These are phyloP conservation scores for Jamesozyma spencerorum DNA, from an alignment of 805 yeast species.

Conservation along the genomic window DNA sequence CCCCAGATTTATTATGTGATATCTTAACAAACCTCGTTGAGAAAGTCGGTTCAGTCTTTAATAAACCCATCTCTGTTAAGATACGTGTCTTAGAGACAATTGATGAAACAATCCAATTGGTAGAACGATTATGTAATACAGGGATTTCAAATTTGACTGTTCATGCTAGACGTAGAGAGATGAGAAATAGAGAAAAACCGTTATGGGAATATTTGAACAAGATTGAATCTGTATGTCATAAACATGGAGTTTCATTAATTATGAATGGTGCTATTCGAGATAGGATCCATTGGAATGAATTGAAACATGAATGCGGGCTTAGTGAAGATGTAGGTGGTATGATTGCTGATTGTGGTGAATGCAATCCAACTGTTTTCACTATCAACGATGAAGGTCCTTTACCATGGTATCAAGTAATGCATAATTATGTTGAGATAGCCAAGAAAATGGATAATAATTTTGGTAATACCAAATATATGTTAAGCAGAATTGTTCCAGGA, in stretches of 20 bases:
- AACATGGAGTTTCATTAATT: conserved; percentile 57
- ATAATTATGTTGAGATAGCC: conserved; percentile 50
- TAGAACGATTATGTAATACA: conserved; percentile 51
- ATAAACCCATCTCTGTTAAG: conserved; percentile 82
- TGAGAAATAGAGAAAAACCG: conserved; percentile 83
- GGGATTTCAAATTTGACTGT: conserved; percentile 82
- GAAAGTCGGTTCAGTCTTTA: conserved; percentile 67
- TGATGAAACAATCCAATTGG: conserved; percentile 51
- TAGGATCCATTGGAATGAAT: conserved; percentile 41
- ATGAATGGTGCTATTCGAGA: conserved; percentile 71
- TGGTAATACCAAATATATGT: conserved; percentile 72
- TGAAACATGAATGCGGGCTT: conserved; percentile 43
- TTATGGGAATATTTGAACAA: conserved; percentile 57
- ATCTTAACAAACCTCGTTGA: conserved; percentile 63
- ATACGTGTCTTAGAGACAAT: conserved; percentile 66
- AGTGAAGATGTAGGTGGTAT: conserved; percentile 67
- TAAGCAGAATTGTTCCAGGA: conserved; percentile 73
- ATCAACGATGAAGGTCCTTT: not conserved
- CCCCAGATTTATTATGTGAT: conserved; percentile 68
- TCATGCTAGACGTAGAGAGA: conserved; percentile 81
- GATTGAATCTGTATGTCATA: conserved; percentile 52
- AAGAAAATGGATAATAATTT: conserved; percentile 48
- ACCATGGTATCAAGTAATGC: conserved; percentile 43
- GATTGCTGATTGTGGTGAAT: conserved; percentile 89
- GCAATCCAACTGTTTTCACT: conserved; percentile 70